Conservation (phyloP, 1,139 yeast genomes). For the Pneumocystis canis region DNA sequence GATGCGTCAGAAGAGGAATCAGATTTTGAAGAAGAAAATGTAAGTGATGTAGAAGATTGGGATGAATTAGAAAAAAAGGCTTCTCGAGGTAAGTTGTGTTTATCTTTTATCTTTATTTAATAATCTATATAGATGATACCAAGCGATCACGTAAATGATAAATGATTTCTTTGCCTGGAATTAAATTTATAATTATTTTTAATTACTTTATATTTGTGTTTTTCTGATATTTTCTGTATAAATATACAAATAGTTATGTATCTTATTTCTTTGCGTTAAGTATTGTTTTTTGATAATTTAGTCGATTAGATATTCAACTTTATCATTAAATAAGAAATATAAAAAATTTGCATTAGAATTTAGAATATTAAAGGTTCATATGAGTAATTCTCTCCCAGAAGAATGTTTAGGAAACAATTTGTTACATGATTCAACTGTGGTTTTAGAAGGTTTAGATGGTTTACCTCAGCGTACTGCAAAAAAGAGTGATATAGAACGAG, state of each 20-base stretch:
- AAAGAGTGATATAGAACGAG: background rate
- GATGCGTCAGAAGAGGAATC: constrained; percentile 21
- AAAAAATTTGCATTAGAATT: too few relatives aligned
- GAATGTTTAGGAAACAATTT: background rate
- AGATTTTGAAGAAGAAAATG: constrained; percentile 19
- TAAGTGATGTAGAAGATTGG: constrained; percentile 27
- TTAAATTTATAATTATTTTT: too few relatives aligned
- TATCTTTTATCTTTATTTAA: background rate
- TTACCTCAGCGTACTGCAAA: background rate
- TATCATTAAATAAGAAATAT: too few relatives aligned
- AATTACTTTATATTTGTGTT: background rate
- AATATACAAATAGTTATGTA: too few relatives aligned
- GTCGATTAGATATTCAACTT: too few relatives aligned
- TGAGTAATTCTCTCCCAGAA: too few relatives aligned
- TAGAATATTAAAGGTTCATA: too few relatives aligned
- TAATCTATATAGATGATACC: background rate
- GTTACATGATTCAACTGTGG: background rate
- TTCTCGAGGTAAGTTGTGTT: background rate
- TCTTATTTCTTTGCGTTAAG: too few relatives aligned
- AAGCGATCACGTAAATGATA: background rate
- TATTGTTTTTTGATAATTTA: too few relatives aligned
- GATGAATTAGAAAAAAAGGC: constrained; percentile 28
- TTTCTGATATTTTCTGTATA: background rate
- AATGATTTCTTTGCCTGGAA: background rate
- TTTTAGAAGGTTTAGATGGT: background rate